phyloP scores from a whole-genome alignment of 2,329 filamentous ascomycete species.

The Geosmithia morbida region DNA sequence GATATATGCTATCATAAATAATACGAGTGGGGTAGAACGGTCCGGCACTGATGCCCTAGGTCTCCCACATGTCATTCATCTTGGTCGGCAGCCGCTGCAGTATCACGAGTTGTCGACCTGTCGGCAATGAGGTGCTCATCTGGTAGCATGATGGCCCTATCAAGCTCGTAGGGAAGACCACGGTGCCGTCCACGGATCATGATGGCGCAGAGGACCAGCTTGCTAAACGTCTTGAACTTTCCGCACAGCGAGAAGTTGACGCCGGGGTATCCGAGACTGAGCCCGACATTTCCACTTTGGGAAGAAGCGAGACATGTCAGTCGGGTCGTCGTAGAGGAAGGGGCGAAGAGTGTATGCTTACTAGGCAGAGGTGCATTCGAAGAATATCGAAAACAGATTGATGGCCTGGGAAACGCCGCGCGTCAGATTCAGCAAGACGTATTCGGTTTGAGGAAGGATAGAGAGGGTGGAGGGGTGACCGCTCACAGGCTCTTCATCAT shows the following conservation, averaged over 20 bases:
- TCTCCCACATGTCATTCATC: background rate
- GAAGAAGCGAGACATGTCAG: background rate
- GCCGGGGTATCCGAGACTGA: slow-evolving; percentile 17
- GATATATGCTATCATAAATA: no score
- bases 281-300: slow-evolving; percentile 18
- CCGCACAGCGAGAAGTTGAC: slow-evolving; percentile 14
- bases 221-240: slow-evolving; percentile 16
- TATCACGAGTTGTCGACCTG: background rate
- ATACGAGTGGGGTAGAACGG: no score
- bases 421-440: background rate
- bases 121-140: slow-evolving; percentile 1
- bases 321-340: background rate
- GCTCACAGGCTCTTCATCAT: slow-evolving; percentile 2
- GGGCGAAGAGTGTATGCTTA: background rate
- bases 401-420: slow-evolving; percentile 3
- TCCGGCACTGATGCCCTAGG: no score
- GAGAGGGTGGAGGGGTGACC: background rate
- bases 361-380: slow-evolving; percentile 5
- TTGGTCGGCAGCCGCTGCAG: background rate
- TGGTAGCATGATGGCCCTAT: slow-evolving; percentile 18
- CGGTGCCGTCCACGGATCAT: slow-evolving; percentile 22
- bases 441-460: no score
- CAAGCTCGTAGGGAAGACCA: slow-evolving; percentile 17
- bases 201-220: slow-evolving; percentile 20
- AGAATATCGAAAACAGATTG: slow-evolving; percentile 4